Evolutionary conservation across 2,329 filamentous ascomycete species (phyloP), one percentile per base, ranked within the genome.

Genomic region (Paradendryphiella salina): DNA sequence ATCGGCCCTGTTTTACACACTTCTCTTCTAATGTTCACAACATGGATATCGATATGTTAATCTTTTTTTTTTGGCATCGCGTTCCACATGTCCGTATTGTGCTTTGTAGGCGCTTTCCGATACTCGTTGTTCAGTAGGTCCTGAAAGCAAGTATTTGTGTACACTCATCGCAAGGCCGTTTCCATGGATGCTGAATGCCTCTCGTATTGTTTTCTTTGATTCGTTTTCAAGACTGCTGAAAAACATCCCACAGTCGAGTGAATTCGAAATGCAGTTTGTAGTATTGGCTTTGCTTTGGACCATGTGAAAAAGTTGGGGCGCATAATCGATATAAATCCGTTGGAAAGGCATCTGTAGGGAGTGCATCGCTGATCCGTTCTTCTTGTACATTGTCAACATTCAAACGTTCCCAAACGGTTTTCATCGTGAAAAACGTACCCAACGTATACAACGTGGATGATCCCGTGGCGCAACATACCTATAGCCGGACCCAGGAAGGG

Each of bases 301-400:
- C 0, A 37, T 47, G 7, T 71, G 64, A 20, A 79, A 71, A 15
- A 79, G 56, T 0, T 69, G 51, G 0, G 71, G 65, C 1, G 64
- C 66, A 8, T 73, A 73, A 10, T 77, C 68, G 8, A 79, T 64
- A 39, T 79, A 79, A 41, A 77, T 65, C 41, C 75, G 74, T 23
- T 72, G 64, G 3, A 75, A 74, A 1, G 75, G 74, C 29, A 79
- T 61, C 2, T 69, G 52, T 17, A 80, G 54, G 4, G 75, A 79
- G 47, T 73, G 74, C 26, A 79, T 75, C 0, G 76, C 72, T 1
- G 63, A 21, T 3, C 49, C 28, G 15, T 36, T 17, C 9, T 36
- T 36, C 17, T 9, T 26, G 23, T 26, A 10, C 2, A 10, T 26
- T 9, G 10, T 26, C 23, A 26, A 10, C 8, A 26, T 26, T 26